A percentile compares a stretch with the other conserved stretches of the same genome.
Evolutionary conservation across 1,284 basidiomycete genomes (phyloP).

Genomic region (Pholiota adiposa): DNA sequence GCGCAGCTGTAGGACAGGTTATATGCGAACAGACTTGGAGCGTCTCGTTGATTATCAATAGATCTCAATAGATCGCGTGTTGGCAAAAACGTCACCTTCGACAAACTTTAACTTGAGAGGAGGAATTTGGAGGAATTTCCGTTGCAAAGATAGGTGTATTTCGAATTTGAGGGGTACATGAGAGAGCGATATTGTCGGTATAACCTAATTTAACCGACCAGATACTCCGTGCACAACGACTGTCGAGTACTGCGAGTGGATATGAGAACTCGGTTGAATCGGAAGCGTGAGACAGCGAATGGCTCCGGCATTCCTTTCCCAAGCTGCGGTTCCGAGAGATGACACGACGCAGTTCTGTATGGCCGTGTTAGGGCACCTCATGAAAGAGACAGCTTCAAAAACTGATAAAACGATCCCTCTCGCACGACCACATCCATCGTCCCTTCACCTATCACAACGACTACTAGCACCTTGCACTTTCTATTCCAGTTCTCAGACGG

Average conservation of each 20-base stretch:
- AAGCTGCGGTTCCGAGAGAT: constrained; percentile 9
- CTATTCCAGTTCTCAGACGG: neutral
- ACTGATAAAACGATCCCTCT: constrained; percentile 4
- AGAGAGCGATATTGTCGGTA: too few species aligned
- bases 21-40: neutral
- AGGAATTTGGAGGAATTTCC: too few species aligned
- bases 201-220: too few species aligned
- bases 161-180: too few species aligned
- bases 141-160: too few species aligned
- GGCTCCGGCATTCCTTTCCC: neutral
- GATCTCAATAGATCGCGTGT: neutral
- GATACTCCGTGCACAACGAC: too few species aligned
- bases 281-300: neutral
- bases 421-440: neutral
- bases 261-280: neutral
- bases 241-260: neutral
- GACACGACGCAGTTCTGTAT: constrained; percentile 14
- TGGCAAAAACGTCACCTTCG: too few species aligned
- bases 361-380: constrained; percentile 4
- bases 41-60: neutral
- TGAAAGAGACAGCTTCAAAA: neutral
- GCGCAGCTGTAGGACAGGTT: neutral
- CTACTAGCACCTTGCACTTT: neutral
- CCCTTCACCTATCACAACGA: neutral
- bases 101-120: too few species aligned